phyloP scores from a whole-genome alignment of 371 early-diverging fungal species.

The Umbelopsis sp. region DNA sequence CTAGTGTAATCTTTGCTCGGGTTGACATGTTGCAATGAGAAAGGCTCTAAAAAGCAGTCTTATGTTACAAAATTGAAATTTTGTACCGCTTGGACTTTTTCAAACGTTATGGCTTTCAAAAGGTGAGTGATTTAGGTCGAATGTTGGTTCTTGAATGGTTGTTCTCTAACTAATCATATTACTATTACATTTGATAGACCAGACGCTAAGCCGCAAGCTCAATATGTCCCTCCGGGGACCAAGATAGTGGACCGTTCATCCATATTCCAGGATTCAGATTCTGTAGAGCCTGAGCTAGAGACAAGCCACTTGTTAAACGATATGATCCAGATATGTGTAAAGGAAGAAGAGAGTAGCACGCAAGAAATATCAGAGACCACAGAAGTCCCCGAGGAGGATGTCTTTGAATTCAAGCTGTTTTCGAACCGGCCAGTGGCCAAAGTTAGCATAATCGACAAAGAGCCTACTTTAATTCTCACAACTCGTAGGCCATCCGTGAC shows the following conservation, averaged over 20 bases:
- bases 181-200: not conserved
- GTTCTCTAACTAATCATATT: not conserved
- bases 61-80: no score
- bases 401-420: slow-evolving; percentile 42
- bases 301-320: not conserved
- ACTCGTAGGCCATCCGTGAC: slow-evolving; percentile 20
- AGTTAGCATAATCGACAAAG: slow-evolving; percentile 36
- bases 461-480: slow-evolving; percentile 22
- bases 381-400: slow-evolving; percentile 31
- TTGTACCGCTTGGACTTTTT: no score
- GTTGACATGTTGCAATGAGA: slow-evolving; percentile 36
- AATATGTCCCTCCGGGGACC: slow-evolving; percentile 3
- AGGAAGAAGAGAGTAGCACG: slow-evolving; percentile 1
- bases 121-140: not conserved
- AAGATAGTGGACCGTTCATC: slow-evolving; percentile 6
- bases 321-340: not conserved
- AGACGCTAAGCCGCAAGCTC: slow-evolving; percentile 12
- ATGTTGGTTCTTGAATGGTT: not conserved
- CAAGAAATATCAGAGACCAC: not conserved
- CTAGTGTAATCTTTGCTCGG: slow-evolving; percentile 50
- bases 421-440: slow-evolving; percentile 38
- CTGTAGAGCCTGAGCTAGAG: not conserved
- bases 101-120: not conserved
- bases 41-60: slow-evolving; percentile 10
- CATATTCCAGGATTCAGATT: not conserved